phyloP scores from a whole-genome alignment of 2,329 filamentous ascomycete genomes.

The Metarhizium anisopliae region DNA sequence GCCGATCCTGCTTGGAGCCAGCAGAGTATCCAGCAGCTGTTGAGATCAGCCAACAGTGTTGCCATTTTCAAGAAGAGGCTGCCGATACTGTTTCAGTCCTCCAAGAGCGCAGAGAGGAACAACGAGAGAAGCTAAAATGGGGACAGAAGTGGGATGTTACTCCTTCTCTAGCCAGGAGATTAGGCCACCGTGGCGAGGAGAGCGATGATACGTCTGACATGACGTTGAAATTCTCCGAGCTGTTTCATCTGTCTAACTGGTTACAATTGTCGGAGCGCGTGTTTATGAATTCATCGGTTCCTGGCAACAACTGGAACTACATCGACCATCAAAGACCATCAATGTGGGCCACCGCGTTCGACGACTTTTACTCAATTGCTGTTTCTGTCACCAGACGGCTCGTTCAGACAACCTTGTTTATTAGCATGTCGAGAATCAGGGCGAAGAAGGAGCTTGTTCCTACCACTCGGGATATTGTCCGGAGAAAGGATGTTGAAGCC shows the following conservation, averaged over 20 bases:
- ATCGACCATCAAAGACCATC: constrained; percentile 55
- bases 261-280: constrained; percentile 53
- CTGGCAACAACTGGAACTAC: constrained; percentile 59
- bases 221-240: constrained; percentile 37
- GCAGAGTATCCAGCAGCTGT: constrained; percentile 60
- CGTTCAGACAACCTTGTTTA: constrained; percentile 59
- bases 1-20: constrained; percentile 27
- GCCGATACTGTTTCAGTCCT: constrained; percentile 57
- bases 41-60: constrained; percentile 62
- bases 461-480: constrained; percentile 25
- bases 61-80: constrained; percentile 54
- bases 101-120: constrained; percentile 55
- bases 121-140: constrained; percentile 50
- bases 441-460: constrained; percentile 29
- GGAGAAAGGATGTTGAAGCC: constrained; percentile 36
- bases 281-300: constrained; percentile 64
- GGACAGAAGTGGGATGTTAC: constrained; percentile 59
- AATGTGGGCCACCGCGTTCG: constrained; percentile 65
- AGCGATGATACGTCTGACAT: constrained; percentile 1
- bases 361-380: constrained; percentile 62
- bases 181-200: constrained; percentile 13
- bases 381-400: constrained; percentile 62
- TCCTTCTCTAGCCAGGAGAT: constrained; percentile 21
- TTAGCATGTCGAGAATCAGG: constrained; percentile 60
- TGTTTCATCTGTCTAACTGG: constrained; percentile 55